Evolutionary conservation across 352 stramenopile species (phyloP).

Genomic region (Pythium pectinolyticum): DNA sequence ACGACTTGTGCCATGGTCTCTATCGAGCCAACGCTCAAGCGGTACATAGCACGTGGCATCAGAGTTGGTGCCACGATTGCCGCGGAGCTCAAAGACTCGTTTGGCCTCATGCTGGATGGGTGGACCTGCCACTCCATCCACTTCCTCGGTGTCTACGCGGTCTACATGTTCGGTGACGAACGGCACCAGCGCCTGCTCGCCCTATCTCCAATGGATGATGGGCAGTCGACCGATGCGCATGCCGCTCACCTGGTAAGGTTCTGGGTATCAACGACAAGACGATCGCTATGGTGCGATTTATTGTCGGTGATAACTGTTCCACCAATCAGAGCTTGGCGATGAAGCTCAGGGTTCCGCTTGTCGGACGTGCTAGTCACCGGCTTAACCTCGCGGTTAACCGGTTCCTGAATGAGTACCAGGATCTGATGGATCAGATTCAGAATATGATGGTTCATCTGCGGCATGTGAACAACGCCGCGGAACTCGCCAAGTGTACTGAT

Average conservation of each 20-base stretch:
- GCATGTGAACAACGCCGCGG: slow-evolving; percentile 23
- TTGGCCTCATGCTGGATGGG: slow-evolving; percentile 8
- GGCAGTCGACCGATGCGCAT: not conserved
- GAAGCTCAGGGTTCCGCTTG: slow-evolving; percentile 22
- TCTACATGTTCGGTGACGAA: slow-evolving; percentile 5
- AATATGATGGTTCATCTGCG: slow-evolving; percentile 26
- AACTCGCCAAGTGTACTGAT: slow-evolving; percentile 19
- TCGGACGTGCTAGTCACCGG: slow-evolving; percentile 31
- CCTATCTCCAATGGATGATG: slow-evolving; percentile 12
- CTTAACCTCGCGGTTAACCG: slow-evolving; percentile 25
- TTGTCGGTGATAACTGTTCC: slow-evolving; percentile 13
- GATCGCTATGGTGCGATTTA: slow-evolving; percentile 24
- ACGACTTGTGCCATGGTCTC: not conserved
- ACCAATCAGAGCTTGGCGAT: slow-evolving; percentile 29
- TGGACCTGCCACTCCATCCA: slow-evolving; percentile 6
- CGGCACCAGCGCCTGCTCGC: slow-evolving; percentile 4
- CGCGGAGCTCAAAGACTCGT: slow-evolving; percentile 6
- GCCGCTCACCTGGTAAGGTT: not conserved
- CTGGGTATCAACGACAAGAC: slow-evolving; percentile 19
- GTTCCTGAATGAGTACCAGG: slow-evolving; percentile 14
- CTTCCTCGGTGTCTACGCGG: slow-evolving; percentile 6
- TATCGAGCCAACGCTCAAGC: not conserved
- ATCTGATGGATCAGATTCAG: slow-evolving; percentile 18
- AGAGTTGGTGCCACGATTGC: slow-evolving; percentile 12
- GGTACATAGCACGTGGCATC: slow-evolving; percentile 4